Percentiles rank a stretch among this genome's conserved stretches.
Evolutionary conservation across 495 filamentous ascomycete species (phyloP).

Genomic region (Talaromyces borbonicus): DNA sequence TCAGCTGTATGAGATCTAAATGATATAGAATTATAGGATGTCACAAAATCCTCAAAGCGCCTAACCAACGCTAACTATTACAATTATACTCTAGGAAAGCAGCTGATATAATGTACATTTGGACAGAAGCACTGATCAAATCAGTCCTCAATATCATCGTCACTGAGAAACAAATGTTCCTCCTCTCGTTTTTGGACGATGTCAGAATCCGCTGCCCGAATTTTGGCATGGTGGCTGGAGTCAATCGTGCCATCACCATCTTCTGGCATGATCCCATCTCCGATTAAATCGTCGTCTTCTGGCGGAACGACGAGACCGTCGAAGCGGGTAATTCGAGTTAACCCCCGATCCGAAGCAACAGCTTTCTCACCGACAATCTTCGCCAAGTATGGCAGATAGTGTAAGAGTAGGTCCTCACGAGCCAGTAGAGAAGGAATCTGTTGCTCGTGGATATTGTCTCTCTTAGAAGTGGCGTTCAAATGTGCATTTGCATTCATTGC

Average conservation of each 20-base stretch:
- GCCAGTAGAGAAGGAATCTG: constrained; percentile 35
- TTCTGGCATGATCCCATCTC: constrained; percentile 34
- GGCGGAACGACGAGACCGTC: constrained; percentile 33
- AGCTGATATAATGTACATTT: too few relatives aligned
- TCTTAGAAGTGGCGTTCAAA: constrained; percentile 7
- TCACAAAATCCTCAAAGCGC: too few relatives aligned
- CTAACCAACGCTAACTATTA: too few relatives aligned
- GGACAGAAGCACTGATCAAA: too few relatives aligned
- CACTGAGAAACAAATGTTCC: constrained; percentile 67
- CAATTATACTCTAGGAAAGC: too few relatives aligned
- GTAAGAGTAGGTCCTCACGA: constrained; percentile 64
- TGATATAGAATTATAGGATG: too few relatives aligned
- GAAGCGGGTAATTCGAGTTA: constrained; percentile 63
- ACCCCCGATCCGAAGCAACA: constrained; percentile 27
- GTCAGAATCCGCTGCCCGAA: constrained; percentile 27
- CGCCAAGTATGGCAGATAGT: constrained; percentile 77
- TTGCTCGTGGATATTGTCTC: constrained; percentile 40
- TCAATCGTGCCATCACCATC: constrained; percentile 33
- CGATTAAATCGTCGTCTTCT: constrained; percentile 23
- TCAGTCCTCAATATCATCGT: constrained; percentile 95
- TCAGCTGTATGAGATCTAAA: too few relatives aligned
- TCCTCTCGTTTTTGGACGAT: constrained; percentile 30
- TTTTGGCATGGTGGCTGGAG: constrained; percentile 6
- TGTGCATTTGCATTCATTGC: constrained; percentile 11
- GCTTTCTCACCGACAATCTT: constrained; percentile 37